Base-by-base conservation (phyloP, 2,329 filamentous ascomycete genomes). In the Claviceps maximensis region DNA sequence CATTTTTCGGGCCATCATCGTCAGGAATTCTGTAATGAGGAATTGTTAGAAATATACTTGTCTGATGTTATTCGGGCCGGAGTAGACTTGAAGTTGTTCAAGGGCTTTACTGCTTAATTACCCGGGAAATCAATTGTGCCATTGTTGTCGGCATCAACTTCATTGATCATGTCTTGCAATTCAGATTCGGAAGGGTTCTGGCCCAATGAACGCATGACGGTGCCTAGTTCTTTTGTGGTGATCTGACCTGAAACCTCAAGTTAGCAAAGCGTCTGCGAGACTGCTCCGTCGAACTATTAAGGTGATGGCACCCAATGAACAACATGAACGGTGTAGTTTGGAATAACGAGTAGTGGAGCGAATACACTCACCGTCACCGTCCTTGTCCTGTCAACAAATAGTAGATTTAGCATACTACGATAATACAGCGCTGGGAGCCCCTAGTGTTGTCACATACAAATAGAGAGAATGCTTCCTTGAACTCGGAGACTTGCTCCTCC, bases 381-480 rank as follows among this genome's bases (percentile, higher is more conserved):
- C 87, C 75, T 91, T 91, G 76, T 91, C 87, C 87, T 90, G 63
- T 67, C 57, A 25, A 25, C 41, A n/a, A 13, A 45, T n/a, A 33
- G 33, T 13, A 21, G 13, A 15, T 56, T 53, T 45, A 58, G 50
- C 31, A 50, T 10, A 25, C 12, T 23, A 17, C 21, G 21, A 15
- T 44, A 13, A 33, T 19, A 53, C 9, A 27, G 13, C 19, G 31
- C 8, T 5, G 1, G 46, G 21, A 1, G 10, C 12, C 12, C 10
- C 42, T 25, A 19, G 12, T 5, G 29, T 45, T 47, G 48, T 25
- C n/a, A 74, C 93, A 85, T 85, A 98, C 93, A 75, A 98, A 98
- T 62, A 98, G 88, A 71, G 93, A 98, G 78, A 98, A 98, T 53
- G 93, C 93, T 79, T 98, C 93, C 87, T 97, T 98, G 81, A 97